Conservation (phyloP, 1,284 basidiomycete species). For the Pseudozyma hubeiensis region DNA sequence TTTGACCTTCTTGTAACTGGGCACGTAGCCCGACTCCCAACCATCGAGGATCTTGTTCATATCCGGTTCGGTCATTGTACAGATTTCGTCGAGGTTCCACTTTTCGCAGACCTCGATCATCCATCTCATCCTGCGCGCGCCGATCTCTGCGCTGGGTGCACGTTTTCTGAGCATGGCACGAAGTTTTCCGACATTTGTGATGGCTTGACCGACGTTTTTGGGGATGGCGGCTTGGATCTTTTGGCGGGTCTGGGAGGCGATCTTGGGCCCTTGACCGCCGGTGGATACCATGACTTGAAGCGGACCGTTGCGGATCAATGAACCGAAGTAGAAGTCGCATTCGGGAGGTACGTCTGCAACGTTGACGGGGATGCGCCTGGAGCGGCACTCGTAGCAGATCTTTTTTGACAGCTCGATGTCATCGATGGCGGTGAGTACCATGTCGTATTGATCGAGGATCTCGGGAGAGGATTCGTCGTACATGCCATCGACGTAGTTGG, state of each 20-base stretch:
- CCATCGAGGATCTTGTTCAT: conserved; percentile 65
- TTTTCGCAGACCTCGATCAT: conserved; percentile 89
- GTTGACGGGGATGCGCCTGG: conserved; percentile 84
- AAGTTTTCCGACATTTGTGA: conserved; percentile 81
- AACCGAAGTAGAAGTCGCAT: conserved; percentile 99
- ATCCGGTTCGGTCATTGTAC: conserved; percentile 74
- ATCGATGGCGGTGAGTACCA: conserved; percentile 95
- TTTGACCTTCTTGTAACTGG: conserved; percentile 54
- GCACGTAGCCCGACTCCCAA: conserved; percentile 66
- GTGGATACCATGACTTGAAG: conserved; percentile 96
- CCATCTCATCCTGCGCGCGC: conserved; percentile 89
- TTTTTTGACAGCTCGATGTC: conserved; percentile 78
- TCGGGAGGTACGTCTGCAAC: conserved; percentile 89
- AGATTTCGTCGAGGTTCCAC: conserved; percentile 84
- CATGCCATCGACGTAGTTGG: conserved; percentile 49
- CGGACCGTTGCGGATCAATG: conserved; percentile 88
- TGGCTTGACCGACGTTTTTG: conserved; percentile 80
- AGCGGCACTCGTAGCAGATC: conserved; percentile 80
- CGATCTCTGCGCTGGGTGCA: conserved; percentile 80
- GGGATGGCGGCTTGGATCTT: conserved; percentile 80
- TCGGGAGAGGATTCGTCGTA: conserved; percentile 66
- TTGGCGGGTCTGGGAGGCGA: conserved; percentile 84
- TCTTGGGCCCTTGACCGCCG: conserved; percentile 89
- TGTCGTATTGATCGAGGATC: conserved; percentile 72
- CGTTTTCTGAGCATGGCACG: conserved; percentile 77